Base-by-base conservation (phyloP, 1,284 basidiomycete species). In the Megacollybia platyphylla region DNA sequence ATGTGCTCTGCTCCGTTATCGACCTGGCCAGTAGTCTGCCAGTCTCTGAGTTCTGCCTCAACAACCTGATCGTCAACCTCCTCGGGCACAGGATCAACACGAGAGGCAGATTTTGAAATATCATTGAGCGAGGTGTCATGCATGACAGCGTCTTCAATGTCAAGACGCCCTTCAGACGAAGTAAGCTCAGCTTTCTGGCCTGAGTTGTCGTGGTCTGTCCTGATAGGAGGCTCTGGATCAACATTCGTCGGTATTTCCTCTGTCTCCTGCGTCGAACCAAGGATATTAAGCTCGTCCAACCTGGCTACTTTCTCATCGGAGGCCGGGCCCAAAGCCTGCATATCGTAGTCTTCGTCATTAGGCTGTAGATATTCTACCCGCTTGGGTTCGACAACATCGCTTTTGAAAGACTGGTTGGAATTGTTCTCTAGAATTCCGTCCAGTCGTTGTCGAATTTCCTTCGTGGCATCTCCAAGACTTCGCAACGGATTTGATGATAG, bases 251-350 rank as follows among this genome's bases (percentile, higher is more conserved):
- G 43, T 8, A 52, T 44, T 31, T 53, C 57, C 54, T 58, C 56
- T 15, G 50, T 46, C 46, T 73, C 53, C 31, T 58, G 55, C 13
- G 69, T 67, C 13, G 81, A 77, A 47, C 89, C 87, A 15, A 78
- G 58, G 48, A 94, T 68, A 37, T 76, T 81, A 26, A 96, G 74
- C 40, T 92, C 81, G 48, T 81, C 76, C 40, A 97, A 68, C 54
- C 84, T 88, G 29, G 87, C 81, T 29, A 79, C 76, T 56, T 92
- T 79, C 51, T 93, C 88, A 38, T 87, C 79, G 8, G 75, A 76
- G 1, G 92, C 86, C 1, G 87, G 79, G 4, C 92, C 94, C 8
- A 97, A 73, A 1, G 92, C 91, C 59, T 97, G 91, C 73, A 87
- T 83, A 41, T 87, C 79, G 39, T 83, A 70, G 44, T 80, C 79